Base-by-base conservation (phyloP, 176 grass and related monocot species). In the Lolium perenne region DNA sequence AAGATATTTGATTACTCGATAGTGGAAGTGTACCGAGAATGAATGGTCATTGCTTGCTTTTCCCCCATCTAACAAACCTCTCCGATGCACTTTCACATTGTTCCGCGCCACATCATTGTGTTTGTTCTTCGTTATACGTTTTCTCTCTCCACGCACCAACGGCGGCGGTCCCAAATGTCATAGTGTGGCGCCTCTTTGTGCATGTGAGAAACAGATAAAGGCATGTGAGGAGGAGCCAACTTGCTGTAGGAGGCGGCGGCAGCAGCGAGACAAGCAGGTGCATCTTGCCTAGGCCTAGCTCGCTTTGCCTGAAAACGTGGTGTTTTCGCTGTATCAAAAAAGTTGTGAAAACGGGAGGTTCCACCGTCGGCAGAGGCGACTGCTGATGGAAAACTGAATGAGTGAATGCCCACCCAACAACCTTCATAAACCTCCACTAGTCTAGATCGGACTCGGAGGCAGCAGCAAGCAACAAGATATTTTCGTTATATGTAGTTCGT, bases 171-270 rank as follows among this genome's bases (percentile, higher is more conserved):
- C 68, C 68, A 6, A n/a, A 46, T 15, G 38, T 17, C 40, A 59
- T 83, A 0, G 38, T 32, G 38, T 68, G 13, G 6, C 62, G 38
- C 43, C 69, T 49, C 71, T 57, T 49, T 29, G 61, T 10, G 62
- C 6, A 45, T 29, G 32, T 35, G 15, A 14, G 47, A 51, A 69
- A 6, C 17, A 49, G 29, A 11, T 0, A 35, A 70, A 26, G 71
- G 83, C 76, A 62, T 72, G 77, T 41, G 85, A 86, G 54, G 59
- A 38, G 73, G 32, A 35, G 32, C 32, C 73, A 58, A 77, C 84
- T 71, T 38, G 84, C 84, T 1, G 8, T 29, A 32, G 23, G 75
- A 29, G 1, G 50, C 11, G 45, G 68, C 40, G 18, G 32, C 59
- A 20, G 32, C 59, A 20, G 57, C 57, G 25, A 59, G 58, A 65